Conservation (phyloP, 768 basidiomycete genomes). For the Myochromella boudieri region DNA sequence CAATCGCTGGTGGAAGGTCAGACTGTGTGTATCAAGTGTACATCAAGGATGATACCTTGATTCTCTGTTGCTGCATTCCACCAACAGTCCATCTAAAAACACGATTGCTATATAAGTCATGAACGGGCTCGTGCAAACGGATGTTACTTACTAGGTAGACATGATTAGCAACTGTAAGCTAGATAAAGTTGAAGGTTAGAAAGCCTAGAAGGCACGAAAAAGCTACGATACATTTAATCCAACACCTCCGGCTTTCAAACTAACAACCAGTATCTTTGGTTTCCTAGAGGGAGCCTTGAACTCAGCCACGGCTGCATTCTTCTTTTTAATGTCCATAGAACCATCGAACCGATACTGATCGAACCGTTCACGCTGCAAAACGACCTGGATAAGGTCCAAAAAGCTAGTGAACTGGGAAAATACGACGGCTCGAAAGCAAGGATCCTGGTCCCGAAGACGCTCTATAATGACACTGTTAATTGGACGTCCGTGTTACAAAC, state of each 20-base stretch:
- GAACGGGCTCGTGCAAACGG: not conserved
- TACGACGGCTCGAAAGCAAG: slow-evolving; percentile 79
- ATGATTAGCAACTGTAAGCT: slow-evolving; percentile 80
- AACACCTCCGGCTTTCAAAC: slow-evolving; percentile 90
- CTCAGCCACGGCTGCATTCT: slow-evolving; percentile 69
- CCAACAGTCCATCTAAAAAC: slow-evolving; percentile 95
- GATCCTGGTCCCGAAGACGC: slow-evolving; percentile 67
- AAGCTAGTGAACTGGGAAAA: slow-evolving; percentile 93
- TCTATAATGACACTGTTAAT: slow-evolving; percentile 33
- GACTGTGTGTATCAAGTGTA: not conserved
- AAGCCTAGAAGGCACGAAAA: not conserved
- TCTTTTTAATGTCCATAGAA: slow-evolving; percentile 84
- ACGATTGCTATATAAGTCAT: not conserved
- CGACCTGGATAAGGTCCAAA: slow-evolving; percentile 75
- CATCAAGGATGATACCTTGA: slow-evolving; percentile 50
- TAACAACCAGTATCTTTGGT: slow-evolving; percentile 76
- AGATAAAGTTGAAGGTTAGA: slow-evolving; percentile 6
- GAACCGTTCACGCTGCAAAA: slow-evolving; percentile 67
- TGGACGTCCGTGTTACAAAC: not conserved
- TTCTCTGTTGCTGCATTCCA: slow-evolving; percentile 86
- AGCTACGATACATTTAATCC: slow-evolving; percentile 69
- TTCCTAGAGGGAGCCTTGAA: slow-evolving; percentile 71
- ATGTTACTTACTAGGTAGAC: slow-evolving; percentile 71
- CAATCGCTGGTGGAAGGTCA: slow-evolving; percentile 54
- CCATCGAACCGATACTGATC: slow-evolving; percentile 87